Evolutionary conservation across 805 yeast species (phyloP).

Genomic region (Naumovozyma dairenensis): DNA sequence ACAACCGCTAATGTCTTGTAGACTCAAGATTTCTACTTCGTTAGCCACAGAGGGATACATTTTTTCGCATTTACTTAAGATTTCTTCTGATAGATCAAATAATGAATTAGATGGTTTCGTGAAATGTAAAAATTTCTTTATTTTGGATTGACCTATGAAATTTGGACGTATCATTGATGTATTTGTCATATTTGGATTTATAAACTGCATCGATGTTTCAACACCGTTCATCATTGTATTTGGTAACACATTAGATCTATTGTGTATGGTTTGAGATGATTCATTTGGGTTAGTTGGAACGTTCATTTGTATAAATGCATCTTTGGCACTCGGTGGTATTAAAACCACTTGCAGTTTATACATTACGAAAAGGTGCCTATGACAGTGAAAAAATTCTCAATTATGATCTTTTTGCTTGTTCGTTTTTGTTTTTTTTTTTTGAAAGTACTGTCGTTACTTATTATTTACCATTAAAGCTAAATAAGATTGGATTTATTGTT

Average conservation of each 20-base stretch:
- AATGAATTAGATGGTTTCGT: constrained; percentile 41
- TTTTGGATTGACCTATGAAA: constrained; percentile 13
- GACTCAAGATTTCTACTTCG: constrained; percentile 42
- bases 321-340: constrained; percentile 33
- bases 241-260: constrained; percentile 4
- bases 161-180: constrained; percentile 8
- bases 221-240: constrained; percentile 4
- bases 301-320: constrained; percentile 14
- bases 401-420: not conserved
- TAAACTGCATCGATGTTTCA: constrained; percentile 7
- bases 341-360: constrained; percentile 37
- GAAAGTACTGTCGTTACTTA: no score
- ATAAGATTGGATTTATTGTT: no score
- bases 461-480: no score
- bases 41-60: constrained; percentile 53
- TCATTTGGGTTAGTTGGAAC: constrained; percentile 15
- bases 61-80: constrained; percentile 45
- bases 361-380: no score
- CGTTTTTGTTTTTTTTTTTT: no score
- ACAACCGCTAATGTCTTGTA: constrained; percentile 60
- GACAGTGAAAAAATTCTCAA: not conserved
- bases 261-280: constrained; percentile 19
- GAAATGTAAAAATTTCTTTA: constrained; percentile 54
- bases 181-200: constrained; percentile 1
- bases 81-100: constrained; percentile 41